A percentile compares a stretch with the other conserved stretches of the same genome.
Conservation (phyloP, 257 asterid genomes). For the Nicotiana tabacum region DNA sequence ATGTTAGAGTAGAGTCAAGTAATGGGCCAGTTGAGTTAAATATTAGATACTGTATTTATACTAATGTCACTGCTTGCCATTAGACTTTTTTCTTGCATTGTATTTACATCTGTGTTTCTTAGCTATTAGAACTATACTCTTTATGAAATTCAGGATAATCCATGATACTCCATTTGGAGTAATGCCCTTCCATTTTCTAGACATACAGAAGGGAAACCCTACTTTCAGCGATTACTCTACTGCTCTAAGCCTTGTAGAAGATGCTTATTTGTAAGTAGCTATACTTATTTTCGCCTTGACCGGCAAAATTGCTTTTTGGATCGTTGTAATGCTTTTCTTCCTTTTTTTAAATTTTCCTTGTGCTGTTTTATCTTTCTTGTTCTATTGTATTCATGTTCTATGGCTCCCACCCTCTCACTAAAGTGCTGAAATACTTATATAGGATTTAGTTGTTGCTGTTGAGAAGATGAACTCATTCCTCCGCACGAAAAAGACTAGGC, state of each 20-base stretch:
- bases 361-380: background rate
- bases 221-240: background rate
- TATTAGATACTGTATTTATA: background rate
- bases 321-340: background rate
- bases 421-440: slow-evolving; percentile 16
- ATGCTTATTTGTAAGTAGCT: background rate
- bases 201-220: background rate
- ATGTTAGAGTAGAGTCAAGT: too few relatives aligned
- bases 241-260: background rate
- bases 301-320: background rate
- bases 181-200: background rate
- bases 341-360: background rate
- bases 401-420: background rate
- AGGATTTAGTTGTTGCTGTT: slow-evolving; percentile 65
- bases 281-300: background rate
- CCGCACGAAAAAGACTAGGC: slow-evolving; percentile 31
- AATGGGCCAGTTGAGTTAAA: background rate
- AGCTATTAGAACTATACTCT: background rate
- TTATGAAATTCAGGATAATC: background rate
- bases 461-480: slow-evolving; percentile 61
- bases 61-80: background rate
- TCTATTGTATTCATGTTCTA: slow-evolving; percentile 3
- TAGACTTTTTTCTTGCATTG: background rate
- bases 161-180: background rate
- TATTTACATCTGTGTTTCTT: background rate